Evolutionary conservation across 2,329 filamentous ascomycete species (phyloP).

Genomic region (Amphichorda felina): DNA sequence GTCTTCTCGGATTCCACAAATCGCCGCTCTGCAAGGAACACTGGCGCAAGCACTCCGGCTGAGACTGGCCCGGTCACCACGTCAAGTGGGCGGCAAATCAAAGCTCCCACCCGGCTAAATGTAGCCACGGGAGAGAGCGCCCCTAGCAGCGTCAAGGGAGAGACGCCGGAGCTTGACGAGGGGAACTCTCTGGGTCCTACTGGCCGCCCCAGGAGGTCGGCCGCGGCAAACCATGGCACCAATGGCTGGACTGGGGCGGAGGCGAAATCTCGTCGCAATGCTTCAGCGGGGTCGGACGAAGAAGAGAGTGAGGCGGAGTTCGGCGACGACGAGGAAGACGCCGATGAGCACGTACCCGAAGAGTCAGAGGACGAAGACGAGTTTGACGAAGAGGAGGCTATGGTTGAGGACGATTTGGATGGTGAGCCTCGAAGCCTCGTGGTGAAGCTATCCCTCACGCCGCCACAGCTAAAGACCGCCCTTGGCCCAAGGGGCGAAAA

Average conservation of each 20-base stretch:
- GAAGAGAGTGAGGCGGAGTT: slow-evolving; percentile 63
- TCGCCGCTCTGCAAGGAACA: slow-evolving; percentile 64
- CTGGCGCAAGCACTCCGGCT: slow-evolving; percentile 59
- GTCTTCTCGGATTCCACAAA: slow-evolving; percentile 52
- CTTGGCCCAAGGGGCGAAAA: slow-evolving; percentile 3
- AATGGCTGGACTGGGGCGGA: slow-evolving; percentile 31
- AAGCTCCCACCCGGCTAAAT: slow-evolving; percentile 54
- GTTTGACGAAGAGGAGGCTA: slow-evolving; percentile 43
- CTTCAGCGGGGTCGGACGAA: slow-evolving; percentile 49
- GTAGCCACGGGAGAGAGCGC: slow-evolving; percentile 42
- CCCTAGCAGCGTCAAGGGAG: slow-evolving; percentile 31
- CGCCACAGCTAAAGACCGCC: slow-evolving; percentile 22
- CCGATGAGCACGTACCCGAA: slow-evolving; percentile 52
- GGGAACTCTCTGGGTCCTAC: slow-evolving; percentile 27
- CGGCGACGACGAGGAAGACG: slow-evolving; percentile 63
- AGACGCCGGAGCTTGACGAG: slow-evolving; percentile 25
- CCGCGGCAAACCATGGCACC: slow-evolving; percentile 34
- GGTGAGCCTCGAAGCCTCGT: slow-evolving; percentile 47
- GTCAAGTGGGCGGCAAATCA: slow-evolving; percentile 77
- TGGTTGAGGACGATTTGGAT: slow-evolving; percentile 40
- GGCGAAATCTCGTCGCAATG: slow-evolving; percentile 19
- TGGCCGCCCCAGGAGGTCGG: slow-evolving; percentile 38
- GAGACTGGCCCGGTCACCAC: slow-evolving; percentile 58
- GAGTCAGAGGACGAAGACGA: slow-evolving; percentile 50
- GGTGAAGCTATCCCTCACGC: slow-evolving; percentile 55